Base-by-base conservation (phyloP, 192 early-diverging fungal species). In the Coemansia sp. region DNA sequence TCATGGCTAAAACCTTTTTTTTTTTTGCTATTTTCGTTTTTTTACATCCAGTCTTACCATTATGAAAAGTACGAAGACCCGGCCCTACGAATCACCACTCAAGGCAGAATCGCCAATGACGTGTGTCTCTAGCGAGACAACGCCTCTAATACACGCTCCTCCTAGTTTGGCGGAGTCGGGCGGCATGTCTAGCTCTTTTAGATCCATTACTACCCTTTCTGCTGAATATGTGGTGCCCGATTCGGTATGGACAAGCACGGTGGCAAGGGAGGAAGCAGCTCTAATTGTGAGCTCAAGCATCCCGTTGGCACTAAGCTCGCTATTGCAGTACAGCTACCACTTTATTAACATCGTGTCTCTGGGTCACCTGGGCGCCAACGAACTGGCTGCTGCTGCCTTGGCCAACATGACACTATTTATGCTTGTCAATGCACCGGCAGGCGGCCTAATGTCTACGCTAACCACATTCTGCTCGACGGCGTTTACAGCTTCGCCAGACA, bases 401-500 rank as follows among this genome's bases (percentile, higher is more conserved):
- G 89, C 82, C 8, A 84, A 86, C 51, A 91, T 91, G 90, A 88
- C 86, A 57, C 85, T 88, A 3, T 77, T 86, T 5, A 85, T 93
- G 14, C 81, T 86, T 2, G 86, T 86, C 5, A 88, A 85, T 73
- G 85, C 86, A 31, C 81, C 91, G 33, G 82, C 83, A 3, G 83
- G 89, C 33, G 92, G 92, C 8, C 82, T 88, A 21, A 79, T 86
- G 3, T 85, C 89, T 1, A 90, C 91, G 0, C 75, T 94, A 16
- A 91, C 93, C 65, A 94, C 91, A 0, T 73, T 91, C 23, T 90
- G 88, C 60, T 86, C 87, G 3, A 88, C 90, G 40, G 85, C 90
- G 5, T 93, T 82, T 59, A 91, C 91, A 0, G 87, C 85, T 7
- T 81, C 88, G 26, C 66, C 73, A 33, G 87, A 90, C 60, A 87